Evolutionary conservation across 2,329 filamentous ascomycete species (phyloP), one percentile per base, ranked within the genome.

Genomic region (Xylaria arbuscula): DNA sequence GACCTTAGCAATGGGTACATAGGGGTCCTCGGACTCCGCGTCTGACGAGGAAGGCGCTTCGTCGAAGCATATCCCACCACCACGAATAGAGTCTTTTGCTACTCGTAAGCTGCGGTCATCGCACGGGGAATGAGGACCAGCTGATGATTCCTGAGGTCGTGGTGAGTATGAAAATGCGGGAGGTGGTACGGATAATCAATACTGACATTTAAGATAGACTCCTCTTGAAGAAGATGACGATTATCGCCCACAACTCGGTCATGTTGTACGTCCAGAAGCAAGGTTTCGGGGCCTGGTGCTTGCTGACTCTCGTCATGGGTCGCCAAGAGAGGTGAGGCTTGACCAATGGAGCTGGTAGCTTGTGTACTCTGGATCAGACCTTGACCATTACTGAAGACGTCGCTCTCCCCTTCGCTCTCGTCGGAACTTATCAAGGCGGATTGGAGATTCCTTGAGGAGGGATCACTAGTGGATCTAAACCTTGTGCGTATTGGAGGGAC

Each of bases 401-500:
- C 28, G 7, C 32, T 53, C 22, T 53, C 50, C 15, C 24, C 32
- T 34, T 53, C 50, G n/a, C 50, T 53, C 24, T 34, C 50, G 28
- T 53, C 50, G 17, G 50, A n/a, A 24, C 24, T 53, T 10, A 53
- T n/a, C 24, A 34, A 11, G n/a, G 50, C 22, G 15, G 15, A 28
- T 15, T 53, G 24, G 8, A 34, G 24, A 2, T 53, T 32, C 8
- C 15, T 17, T 17, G 24, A n/a, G 10, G 32, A 32, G 24, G 22
- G 9, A 32, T 53, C 48, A 17, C 48, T 51, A 11, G 5, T 51
- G 13, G 48, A 32, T 51, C 48, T 34, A n/a, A 7, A 28, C 32
- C 50, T 53, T 34, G 50, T 53, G 15, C n/a, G 15, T 17, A 53
- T 34, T 32, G 50, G 24, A 34, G 50, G 24, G 50, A 53, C 50